A percentile compares a stretch with the other conserved stretches of the same genome.
Evolutionary conservation across 352 stramenopile species (phyloP).

Genomic region (Pythium grandisporangium): DNA sequence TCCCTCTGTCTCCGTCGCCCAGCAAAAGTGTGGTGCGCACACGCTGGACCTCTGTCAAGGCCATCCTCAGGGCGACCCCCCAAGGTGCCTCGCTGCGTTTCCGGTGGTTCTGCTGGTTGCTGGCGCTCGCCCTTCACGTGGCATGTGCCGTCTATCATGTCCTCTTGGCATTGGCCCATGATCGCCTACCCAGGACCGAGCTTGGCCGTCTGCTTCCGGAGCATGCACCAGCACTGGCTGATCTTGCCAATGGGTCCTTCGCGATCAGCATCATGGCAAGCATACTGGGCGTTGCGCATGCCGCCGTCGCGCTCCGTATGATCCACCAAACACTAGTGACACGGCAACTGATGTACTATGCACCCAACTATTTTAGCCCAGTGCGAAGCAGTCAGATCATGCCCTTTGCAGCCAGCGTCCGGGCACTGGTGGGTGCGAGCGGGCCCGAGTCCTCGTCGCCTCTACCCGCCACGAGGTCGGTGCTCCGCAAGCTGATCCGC

Average conservation of each 20-base stretch:
- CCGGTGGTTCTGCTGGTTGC: conserved; percentile 5
- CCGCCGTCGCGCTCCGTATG: conserved; percentile 3
- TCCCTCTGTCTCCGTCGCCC: conserved; percentile 4
- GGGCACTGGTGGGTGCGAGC: not conserved
- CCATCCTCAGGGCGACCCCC: not conserved
- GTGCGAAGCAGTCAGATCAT: conserved; percentile 11
- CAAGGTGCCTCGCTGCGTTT: too few relatives aligned
- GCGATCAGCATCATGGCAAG: not conserved
- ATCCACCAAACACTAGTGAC: conserved; percentile 1
- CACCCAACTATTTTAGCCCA: conserved; percentile 4
- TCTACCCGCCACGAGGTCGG: not conserved
- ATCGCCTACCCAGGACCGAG: conserved; percentile 1
- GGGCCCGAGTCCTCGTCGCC: not conserved
- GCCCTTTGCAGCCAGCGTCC: conserved; percentile 11
- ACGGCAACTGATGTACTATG: conserved; percentile 16
- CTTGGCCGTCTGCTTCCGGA: conserved; percentile 1
- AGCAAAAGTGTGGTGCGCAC: too few relatives aligned
- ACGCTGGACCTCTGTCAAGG: too few relatives aligned
- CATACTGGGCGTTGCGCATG: conserved; percentile 1
- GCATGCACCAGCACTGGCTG: conserved; percentile 1
- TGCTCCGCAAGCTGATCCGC: not conserved
- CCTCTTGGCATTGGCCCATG: conserved; percentile 1
- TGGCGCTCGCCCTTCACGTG: conserved; percentile 3
- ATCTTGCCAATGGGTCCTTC: not conserved
- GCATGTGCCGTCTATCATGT: conserved; percentile 1